A percentile compares a stretch with the other conserved stretches of the same genome.
Evolutionary conservation across 73 alveolate species (phyloP).

Genomic region (Durusdinium trenchii): DNA sequence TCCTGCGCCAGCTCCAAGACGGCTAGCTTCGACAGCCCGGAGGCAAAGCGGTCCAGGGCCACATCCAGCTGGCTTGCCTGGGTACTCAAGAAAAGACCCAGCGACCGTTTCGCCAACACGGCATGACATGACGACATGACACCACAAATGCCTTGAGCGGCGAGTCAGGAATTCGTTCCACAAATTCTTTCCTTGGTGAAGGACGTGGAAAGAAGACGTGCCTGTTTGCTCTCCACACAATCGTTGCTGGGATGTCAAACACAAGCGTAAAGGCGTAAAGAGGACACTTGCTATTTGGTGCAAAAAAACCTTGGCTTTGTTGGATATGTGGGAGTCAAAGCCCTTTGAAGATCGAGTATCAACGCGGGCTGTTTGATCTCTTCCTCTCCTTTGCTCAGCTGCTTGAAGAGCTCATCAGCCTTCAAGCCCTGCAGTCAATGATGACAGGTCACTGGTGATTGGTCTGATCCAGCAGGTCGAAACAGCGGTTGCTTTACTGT

Average conservation of each 20-base stretch:
- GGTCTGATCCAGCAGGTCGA: not conserved
- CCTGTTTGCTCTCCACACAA: no score
- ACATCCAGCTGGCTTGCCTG: conserved; percentile 66
- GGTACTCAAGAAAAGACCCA: not conserved
- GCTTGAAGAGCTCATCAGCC: conserved; percentile 54
- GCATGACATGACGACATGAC: not conserved
- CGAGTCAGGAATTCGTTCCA: conserved; percentile 15
- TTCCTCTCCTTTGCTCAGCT: conserved; percentile 61
- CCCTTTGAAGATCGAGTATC: not conserved
- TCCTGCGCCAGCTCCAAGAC: conserved; percentile 74
- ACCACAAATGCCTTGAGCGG: conserved; percentile 4
- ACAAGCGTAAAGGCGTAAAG: no score
- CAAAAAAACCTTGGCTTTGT: no score
- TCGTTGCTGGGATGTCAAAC: no score
- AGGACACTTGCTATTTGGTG: no score
- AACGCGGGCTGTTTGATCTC: not conserved
- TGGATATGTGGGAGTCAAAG: no score
- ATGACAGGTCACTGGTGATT: not conserved
- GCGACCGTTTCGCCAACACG: not conserved
- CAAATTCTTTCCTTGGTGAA: not conserved
- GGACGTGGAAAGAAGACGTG: not conserved
- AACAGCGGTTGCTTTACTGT: no score
- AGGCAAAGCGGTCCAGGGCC: conserved; percentile 45
- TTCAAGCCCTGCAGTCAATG: conserved; percentile 1
- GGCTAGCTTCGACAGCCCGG: conserved; percentile 43